Evolutionary conservation across 805 yeast species (phyloP).

Genomic region (Pichia phayaonensis): DNA sequence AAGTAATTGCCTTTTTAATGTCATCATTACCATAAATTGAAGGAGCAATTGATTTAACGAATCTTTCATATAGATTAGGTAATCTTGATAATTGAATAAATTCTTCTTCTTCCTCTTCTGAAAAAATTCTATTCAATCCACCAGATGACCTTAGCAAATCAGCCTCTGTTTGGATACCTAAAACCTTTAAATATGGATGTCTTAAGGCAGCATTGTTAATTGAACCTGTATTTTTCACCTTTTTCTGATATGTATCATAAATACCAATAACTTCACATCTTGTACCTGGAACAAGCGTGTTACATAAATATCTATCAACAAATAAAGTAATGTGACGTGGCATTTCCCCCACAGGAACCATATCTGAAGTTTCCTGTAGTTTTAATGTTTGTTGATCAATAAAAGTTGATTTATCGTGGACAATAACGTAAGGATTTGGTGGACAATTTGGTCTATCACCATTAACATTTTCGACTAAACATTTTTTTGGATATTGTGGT

Average conservation of each 20-base stretch:
- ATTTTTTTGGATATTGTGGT: conserved; percentile 56
- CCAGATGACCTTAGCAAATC: conserved; percentile 40
- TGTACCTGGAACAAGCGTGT: conserved; percentile 90
- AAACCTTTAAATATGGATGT: conserved; percentile 79
- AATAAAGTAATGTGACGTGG: conserved; percentile 88
- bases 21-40: conserved; percentile 92
- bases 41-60: conserved; percentile 88
- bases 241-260: conserved; percentile 82
- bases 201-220: conserved; percentile 75
- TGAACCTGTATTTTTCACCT: conserved; percentile 43
- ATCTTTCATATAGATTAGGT: conserved; percentile 80
- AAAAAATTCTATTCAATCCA: conserved; percentile 44
- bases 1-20: conserved; percentile 88
- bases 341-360: conserved; percentile 98
- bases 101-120: conserved; percentile 93
- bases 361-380: conserved; percentile 95
- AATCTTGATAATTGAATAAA: conserved; percentile 71
- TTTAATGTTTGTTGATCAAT: conserved; percentile 92
- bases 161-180: conserved; percentile 81
- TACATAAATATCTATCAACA: conserved; percentile 84
- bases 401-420: conserved; percentile 89
- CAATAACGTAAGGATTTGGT: conserved; percentile 84
- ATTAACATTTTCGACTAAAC: conserved; percentile 48
- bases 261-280: conserved; percentile 89
- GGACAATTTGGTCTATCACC: conserved; percentile 64